These are phyloP conservation scores for Cardamine chenopodiifolia DNA, from an alignment of 345 rosid genomes.

Conservation along the genomic window DNA sequence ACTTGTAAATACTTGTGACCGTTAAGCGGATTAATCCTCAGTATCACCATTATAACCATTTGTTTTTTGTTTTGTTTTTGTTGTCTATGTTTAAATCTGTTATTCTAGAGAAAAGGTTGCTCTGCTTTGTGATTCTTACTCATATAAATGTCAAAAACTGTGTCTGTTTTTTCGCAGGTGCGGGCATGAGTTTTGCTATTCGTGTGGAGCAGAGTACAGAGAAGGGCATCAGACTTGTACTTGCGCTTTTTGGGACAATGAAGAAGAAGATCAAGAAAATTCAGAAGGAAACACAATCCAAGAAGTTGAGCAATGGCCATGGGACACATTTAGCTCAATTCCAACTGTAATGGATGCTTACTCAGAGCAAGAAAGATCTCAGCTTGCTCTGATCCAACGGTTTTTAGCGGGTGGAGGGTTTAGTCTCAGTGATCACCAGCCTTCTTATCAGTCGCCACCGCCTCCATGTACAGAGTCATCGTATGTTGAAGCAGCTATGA, in stretches of 20 bases:
- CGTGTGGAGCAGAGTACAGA: constrained; percentile 87
- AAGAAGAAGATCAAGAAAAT: constrained; percentile 53
- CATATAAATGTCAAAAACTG: constrained; percentile 13
- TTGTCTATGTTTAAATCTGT: background rate
- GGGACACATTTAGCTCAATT: constrained; percentile 86
- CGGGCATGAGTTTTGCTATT: constrained; percentile 92
- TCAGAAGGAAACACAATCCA: constrained; percentile 60
- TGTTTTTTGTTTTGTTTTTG: background rate
- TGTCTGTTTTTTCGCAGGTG: constrained; percentile 58
- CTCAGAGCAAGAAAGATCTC: constrained; percentile 95
- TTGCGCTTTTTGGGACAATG: constrained; percentile 92
- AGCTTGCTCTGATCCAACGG: constrained; percentile 83
- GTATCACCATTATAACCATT: too few relatives aligned
- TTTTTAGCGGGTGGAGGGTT: constrained; percentile 91
- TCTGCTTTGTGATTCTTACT: constrained; percentile 1
- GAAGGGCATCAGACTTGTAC: constrained; percentile 79
- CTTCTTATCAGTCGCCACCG: constrained; percentile 75
- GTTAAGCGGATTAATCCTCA: too few relatives aligned
- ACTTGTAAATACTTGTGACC: background rate
- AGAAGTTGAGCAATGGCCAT: constrained; percentile 95
- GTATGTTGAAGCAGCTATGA: constrained; percentile 82
- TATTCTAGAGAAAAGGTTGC: background rate
- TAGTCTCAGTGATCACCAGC: constrained; percentile 78
- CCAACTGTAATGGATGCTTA: constrained; percentile 89
- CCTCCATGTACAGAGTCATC: constrained; percentile 79